These are phyloP conservation scores for Stentor roeselii DNA, from an alignment of 73 alveolate genomes.

Conservation along the genomic window DNA sequence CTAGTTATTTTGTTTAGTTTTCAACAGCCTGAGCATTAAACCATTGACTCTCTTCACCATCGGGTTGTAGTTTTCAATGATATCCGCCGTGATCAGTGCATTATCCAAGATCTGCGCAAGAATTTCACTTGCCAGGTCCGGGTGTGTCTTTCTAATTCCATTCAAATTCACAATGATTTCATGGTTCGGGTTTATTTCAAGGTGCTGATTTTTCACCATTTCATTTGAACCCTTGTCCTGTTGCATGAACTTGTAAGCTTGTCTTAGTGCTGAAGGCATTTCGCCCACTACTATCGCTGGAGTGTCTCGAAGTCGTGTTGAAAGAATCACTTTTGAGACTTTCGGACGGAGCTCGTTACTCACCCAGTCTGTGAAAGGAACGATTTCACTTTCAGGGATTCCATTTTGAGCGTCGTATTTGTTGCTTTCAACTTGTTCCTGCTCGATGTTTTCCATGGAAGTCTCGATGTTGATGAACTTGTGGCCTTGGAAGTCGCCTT, in stretches of 20 bases:
- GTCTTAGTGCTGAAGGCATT: slow-evolving; percentile 63
- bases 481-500: slow-evolving; percentile 55
- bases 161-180: slow-evolving; percentile 53
- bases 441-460: slow-evolving; percentile 47
- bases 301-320: slow-evolving; percentile 63
- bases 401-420: slow-evolving; percentile 31
- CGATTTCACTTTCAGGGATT: slow-evolving; percentile 68
- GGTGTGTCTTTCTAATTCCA: slow-evolving; percentile 53
- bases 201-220: slow-evolving; percentile 38
- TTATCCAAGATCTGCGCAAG: slow-evolving; percentile 51
- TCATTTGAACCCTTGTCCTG: slow-evolving; percentile 28
- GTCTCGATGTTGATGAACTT: slow-evolving; percentile 70
- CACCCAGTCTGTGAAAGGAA: slow-evolving; percentile 77
- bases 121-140: slow-evolving; percentile 46
- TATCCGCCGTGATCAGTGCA: slow-evolving; percentile 49
- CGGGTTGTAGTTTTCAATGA: slow-evolving; percentile 33
- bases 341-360: slow-evolving; percentile 63
- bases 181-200: slow-evolving; percentile 64
- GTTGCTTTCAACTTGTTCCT: slow-evolving; percentile 39
- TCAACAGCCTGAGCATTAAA: slow-evolving; percentile 30
- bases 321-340: slow-evolving; percentile 59
- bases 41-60: slow-evolving; percentile 42
- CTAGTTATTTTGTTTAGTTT: slow-evolving; percentile 5
- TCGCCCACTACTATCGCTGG: slow-evolving; percentile 70
- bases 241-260: slow-evolving; percentile 64